These are phyloP conservation scores for Trypanosoma melophagium DNA, from an alignment of 208 protist species.

Conservation along the genomic window DNA sequence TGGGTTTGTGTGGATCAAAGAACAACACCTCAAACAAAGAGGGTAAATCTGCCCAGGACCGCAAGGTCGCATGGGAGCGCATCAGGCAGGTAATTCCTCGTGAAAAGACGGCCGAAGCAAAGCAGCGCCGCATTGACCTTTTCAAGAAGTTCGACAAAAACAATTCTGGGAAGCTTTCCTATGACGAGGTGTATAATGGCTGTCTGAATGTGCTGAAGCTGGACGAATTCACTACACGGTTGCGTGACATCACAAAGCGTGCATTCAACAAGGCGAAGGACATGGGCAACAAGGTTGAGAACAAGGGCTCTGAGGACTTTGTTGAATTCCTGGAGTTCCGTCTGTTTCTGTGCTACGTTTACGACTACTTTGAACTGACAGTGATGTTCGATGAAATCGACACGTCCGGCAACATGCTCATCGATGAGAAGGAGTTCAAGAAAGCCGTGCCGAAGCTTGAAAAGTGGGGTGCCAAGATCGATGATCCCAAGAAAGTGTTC, in stretches of 20 bases:
- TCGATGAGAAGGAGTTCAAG: slow-evolving; percentile 70
- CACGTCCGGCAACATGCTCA: slow-evolving; percentile 64
- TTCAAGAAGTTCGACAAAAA: slow-evolving; percentile 76
- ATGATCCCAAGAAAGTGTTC: slow-evolving; percentile 59
- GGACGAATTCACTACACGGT: slow-evolving; percentile 59
- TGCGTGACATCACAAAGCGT: slow-evolving; percentile 73
- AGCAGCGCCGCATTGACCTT: slow-evolving; percentile 55
- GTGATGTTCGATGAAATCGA: slow-evolving; percentile 86
- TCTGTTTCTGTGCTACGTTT: slow-evolving; percentile 64
- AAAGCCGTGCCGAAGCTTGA: slow-evolving; percentile 51
- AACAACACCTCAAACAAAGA: too few relatives aligned
- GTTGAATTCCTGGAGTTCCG: slow-evolving; percentile 80
- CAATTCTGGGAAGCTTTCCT: slow-evolving; percentile 43
- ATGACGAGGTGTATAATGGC: slow-evolving; percentile 63
- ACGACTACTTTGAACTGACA: slow-evolving; percentile 61
- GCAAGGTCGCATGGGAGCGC: slow-evolving; percentile 46
- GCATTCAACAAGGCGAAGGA: slow-evolving; percentile 78
- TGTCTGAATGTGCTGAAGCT: slow-evolving; percentile 53
- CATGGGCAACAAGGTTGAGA: slow-evolving; percentile 39
- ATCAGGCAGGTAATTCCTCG: slow-evolving; percentile 36
- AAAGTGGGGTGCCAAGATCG: slow-evolving; percentile 61
- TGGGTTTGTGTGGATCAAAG: too few relatives aligned
- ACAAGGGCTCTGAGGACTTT: slow-evolving; percentile 36
- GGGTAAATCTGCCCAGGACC: slow-evolving; percentile 32
- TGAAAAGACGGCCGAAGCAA: slow-evolving; percentile 28